Base-by-base conservation (phyloP, 768 basidiomycete genomes). In the Sistotremastrum suecicum region DNA sequence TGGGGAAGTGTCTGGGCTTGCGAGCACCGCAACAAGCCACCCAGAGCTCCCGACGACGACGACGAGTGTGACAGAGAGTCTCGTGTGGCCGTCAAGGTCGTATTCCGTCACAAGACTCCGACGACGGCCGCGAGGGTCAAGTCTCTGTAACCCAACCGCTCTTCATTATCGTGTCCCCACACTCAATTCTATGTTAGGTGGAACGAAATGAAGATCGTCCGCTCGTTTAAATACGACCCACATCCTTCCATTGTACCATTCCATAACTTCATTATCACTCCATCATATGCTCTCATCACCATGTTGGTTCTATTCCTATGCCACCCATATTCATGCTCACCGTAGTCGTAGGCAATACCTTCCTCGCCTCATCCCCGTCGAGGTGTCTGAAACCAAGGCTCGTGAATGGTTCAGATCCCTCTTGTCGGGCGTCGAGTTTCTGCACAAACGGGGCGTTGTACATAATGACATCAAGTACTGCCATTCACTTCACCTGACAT, bases 121-220 rank as follows among this genome's bases (percentile, higher is more conserved):
- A 87, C 88, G 7, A 89, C 87, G 0, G 84, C 88, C 4, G 89
- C 90, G 10, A 76, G 94, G 44, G 85, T 99, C 47, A 70, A 80
- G 56, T 90, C 90, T 39, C 68, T 98, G 76, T 95, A 57, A 50
- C 80, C 68, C 1, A 29, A 42, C 29, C 43, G 12, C 29, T 40
- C 47, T 38, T 45, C 42, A 7, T 28, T 6, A 39, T 32, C 32
- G 7, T 39, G 20, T 40, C n/a, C 4, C 20, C 40, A 11, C 33
- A 43, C 37, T 34, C 7, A 45, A 34, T 37, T 29, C 30, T 45
- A 35, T 39, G 32, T 48, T 33, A 89, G 86, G 66, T 90, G 91
- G 91, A 92, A 91, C 58, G 91, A 97, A 68, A 92, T 92, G 90
- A 94, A 94, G 72, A 83, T 92, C 54, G 79, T 97, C 48, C 73